A percentile compares a stretch with the other conserved stretches of the same genome.
Evolutionary conservation across 2,329 filamentous ascomycete genomes (phyloP).

Genomic region (Ophiocordyceps sinensis): DNA sequence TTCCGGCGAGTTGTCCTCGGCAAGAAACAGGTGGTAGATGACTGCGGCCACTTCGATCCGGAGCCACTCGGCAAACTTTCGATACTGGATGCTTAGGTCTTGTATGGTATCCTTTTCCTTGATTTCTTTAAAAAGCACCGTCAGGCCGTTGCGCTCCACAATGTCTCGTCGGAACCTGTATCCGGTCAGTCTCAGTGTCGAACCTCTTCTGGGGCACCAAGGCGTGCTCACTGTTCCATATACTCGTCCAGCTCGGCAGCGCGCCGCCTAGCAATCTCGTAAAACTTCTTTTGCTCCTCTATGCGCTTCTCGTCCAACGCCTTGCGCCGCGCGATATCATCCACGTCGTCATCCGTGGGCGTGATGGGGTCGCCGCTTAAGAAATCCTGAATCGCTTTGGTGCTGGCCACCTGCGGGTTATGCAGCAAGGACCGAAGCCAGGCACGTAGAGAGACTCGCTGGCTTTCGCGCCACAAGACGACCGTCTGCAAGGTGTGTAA

Average conservation of each 20-base stretch:
- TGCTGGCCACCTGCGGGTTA: slow-evolving; percentile 70
- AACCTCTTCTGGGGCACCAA: too few relatives aligned
- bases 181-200: slow-evolving; percentile 7
- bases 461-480: slow-evolving; percentile 68
- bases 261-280: slow-evolving; percentile 82
- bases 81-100: slow-evolving; percentile 86
- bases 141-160: slow-evolving; percentile 66
- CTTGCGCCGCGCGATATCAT: slow-evolving; percentile 69
- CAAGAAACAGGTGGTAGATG: slow-evolving; percentile 91
- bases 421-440: slow-evolving; percentile 78
- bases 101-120: slow-evolving; percentile 75
- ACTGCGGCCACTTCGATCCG: slow-evolving; percentile 95
- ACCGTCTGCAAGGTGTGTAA: slow-evolving; percentile 29
- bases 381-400: slow-evolving; percentile 74
- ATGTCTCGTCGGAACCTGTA: slow-evolving; percentile 49
- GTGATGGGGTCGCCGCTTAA: slow-evolving; percentile 58
- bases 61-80: slow-evolving; percentile 97
- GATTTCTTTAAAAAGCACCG: slow-evolving; percentile 86
- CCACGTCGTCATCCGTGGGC: slow-evolving; percentile 66
- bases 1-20: slow-evolving; percentile 95
- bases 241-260: slow-evolving; percentile 91
- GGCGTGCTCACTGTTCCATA: slow-evolving; percentile 69
- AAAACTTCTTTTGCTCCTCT: slow-evolving; percentile 87
- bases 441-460: slow-evolving; percentile 79
- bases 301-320: slow-evolving; percentile 75